Conservation (phyloP, 2,329 filamentous ascomycete genomes). For the Microcyclosporella mali region DNA sequence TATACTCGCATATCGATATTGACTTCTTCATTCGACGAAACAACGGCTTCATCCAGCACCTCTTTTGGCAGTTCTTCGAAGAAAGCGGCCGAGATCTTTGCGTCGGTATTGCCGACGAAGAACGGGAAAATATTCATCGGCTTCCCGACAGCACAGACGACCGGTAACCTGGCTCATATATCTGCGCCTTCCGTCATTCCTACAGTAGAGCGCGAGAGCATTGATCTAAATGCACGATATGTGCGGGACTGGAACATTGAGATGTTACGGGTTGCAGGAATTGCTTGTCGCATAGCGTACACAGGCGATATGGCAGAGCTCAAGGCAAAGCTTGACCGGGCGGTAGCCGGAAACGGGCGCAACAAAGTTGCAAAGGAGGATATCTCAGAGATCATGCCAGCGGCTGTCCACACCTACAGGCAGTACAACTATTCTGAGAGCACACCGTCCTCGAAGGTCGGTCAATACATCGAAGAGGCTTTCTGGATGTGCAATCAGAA, state of each 20-base stretch:
- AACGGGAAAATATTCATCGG: constrained; percentile 93
- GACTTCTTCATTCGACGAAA: constrained; percentile 84
- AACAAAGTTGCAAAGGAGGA: constrained; percentile 54
- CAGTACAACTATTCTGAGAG: constrained; percentile 87
- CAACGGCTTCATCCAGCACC: constrained; percentile 56
- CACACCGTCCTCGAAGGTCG: constrained; percentile 77
- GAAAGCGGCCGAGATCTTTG: constrained; percentile 71
- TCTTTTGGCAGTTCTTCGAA: constrained; percentile 45
- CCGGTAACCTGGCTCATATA: constrained; percentile 85
- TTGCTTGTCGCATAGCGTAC: constrained; percentile 84
- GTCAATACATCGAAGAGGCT: constrained; percentile 82
- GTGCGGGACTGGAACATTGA: constrained; percentile 94
- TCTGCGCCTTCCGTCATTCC: constrained; percentile 95
- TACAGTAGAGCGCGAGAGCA: constrained; percentile 92
- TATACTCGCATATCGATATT: constrained; percentile 78
- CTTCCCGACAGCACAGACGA: constrained; percentile 95
- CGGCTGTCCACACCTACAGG: constrained; percentile 74
- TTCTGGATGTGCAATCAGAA: constrained; percentile 91
- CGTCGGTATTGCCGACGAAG: constrained; percentile 81
- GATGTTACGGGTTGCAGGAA: constrained; percentile 82
- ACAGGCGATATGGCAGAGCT: constrained; percentile 78
- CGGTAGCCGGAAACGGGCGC: constrained; percentile 23
- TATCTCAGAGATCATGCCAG: constrained; percentile 63
- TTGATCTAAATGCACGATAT: constrained; percentile 91
- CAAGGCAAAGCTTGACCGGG: constrained; percentile 46